Evolutionary conservation across 805 yeast genomes (phyloP).

Genomic region (Candida succiphila): DNA sequence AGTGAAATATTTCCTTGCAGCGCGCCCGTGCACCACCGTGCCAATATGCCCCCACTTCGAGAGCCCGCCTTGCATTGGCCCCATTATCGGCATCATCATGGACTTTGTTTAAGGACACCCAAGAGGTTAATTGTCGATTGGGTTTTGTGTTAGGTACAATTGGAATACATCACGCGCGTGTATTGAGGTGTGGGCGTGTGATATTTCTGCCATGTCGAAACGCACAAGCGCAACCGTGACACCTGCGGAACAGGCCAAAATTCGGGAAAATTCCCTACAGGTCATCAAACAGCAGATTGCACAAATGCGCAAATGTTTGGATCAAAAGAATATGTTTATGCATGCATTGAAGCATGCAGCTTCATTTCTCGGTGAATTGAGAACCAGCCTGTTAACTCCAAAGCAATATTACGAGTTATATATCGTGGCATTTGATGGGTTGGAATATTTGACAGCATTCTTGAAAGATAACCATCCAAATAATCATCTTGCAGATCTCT

Average conservation of each 20-base stretch:
- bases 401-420: conserved; percentile 91
- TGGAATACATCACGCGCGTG: too few species aligned
- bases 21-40: not conserved
- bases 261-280: conserved; percentile 33
- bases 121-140: too few species aligned
- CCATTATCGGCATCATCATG: too few species aligned
- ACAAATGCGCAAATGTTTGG: conserved; percentile 69
- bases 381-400: conserved; percentile 70
- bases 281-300: conserved; percentile 61
- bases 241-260: conserved; percentile 16
- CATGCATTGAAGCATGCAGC: conserved; percentile 86
- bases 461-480: conserved; percentile 58
- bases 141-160: too few species aligned
- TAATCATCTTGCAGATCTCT: conserved; percentile 76
- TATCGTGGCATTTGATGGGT: conserved; percentile 72
- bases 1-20: too few species aligned
- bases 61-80: too few species aligned
- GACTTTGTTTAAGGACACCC: too few species aligned
- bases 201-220: conserved; percentile 6
- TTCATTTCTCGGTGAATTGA: conserved; percentile 67
- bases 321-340: conserved; percentile 56
- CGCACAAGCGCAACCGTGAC: conserved; percentile 7
- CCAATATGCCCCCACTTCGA: not conserved
- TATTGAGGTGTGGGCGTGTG: too few species aligned
- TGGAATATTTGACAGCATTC: conserved; percentile 56